Conservation (phyloP, 306 rosid species). For the Coriaria nepalensis region DNA sequence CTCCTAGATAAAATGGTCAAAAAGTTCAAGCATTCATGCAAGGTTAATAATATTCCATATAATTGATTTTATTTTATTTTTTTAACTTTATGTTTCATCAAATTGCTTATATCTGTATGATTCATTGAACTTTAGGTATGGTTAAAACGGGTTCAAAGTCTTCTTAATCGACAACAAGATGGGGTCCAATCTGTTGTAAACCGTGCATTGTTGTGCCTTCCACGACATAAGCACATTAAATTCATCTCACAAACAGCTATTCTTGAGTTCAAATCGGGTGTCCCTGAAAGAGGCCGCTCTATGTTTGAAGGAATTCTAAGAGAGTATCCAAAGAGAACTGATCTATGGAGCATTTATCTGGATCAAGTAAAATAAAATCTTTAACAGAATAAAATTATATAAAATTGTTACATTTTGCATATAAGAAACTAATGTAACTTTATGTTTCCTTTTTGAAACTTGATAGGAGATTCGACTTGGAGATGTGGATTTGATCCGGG, state of each 20-base stretch:
- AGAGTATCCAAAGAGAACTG: constrained; percentile 78
- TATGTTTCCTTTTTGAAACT: constrained; percentile 1
- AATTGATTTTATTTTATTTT: constrained; percentile 7
- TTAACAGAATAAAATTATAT: background rate
- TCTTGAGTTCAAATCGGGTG: constrained; percentile 72
- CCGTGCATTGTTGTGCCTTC: constrained; percentile 59
- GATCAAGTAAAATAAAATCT: constrained; percentile 55
- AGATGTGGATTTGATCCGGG: constrained; percentile 57
- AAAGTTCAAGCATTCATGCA: constrained; percentile 87
- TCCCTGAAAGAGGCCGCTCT: constrained; percentile 77
- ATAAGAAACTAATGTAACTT: background rate
- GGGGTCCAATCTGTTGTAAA: constrained; percentile 35
- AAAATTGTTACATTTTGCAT: no score
- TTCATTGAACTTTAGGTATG: constrained; percentile 46
- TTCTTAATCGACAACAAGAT: constrained; percentile 50
- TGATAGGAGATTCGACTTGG: constrained; percentile 71
- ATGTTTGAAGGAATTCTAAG: constrained; percentile 72
- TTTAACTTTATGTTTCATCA: background rate
- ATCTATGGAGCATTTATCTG: constrained; percentile 83
- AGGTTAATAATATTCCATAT: constrained; percentile 23
- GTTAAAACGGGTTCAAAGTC: constrained; percentile 57
- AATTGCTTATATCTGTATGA: background rate
- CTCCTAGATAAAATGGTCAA: constrained; percentile 67
- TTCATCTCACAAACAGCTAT: constrained; percentile 80
- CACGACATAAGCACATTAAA: constrained; percentile 57